A percentile compares a stretch with the other conserved stretches of the same genome.
Evolutionary conservation across 805 yeast species (phyloP).

Genomic region (Candida easanensis): DNA sequence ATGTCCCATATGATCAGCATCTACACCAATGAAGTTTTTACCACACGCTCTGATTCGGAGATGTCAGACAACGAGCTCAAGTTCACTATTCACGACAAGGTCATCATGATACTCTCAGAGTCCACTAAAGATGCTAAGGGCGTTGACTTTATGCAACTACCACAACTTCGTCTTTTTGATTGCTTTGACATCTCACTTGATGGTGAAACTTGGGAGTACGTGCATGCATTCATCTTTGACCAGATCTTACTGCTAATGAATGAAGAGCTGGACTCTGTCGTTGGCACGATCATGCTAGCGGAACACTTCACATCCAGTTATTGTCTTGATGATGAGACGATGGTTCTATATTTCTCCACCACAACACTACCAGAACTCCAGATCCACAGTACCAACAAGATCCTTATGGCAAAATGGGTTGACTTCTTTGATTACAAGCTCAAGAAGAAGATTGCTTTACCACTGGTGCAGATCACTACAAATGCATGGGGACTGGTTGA

Average conservation of each 20-base stretch:
- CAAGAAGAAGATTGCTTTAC: constrained; percentile 18
- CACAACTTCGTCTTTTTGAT: constrained; percentile 39
- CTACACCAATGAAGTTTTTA: constrained; percentile 19
- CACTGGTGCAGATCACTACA: constrained; percentile 46
- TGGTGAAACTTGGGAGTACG: constrained; percentile 40
- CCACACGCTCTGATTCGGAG: background rate
- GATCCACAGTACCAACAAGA: constrained; percentile 29
- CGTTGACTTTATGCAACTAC: constrained; percentile 20
- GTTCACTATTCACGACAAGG: constrained; percentile 14
- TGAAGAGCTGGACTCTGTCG: constrained; percentile 24
- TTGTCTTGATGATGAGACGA: constrained; percentile 22
- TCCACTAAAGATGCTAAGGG: constrained; percentile 12
- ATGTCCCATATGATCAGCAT: constrained; percentile 20
- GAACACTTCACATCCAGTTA: constrained; percentile 35
- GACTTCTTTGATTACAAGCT: constrained; percentile 24
- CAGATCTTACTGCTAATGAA: constrained; percentile 29
- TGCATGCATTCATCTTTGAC: constrained; percentile 34
- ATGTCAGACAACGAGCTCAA: constrained; percentile 10
- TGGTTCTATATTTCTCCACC: constrained; percentile 38
- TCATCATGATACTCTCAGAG: constrained; percentile 4
- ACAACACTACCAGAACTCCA: constrained; percentile 44
- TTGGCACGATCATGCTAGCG: constrained; percentile 40
- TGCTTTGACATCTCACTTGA: constrained; percentile 39
- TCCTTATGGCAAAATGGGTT: constrained; percentile 42
- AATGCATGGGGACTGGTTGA: constrained; percentile 47